Evolutionary conservation across 495 filamentous ascomycete genomes (phyloP).

Genomic region (Chaetomium fimeti): DNA sequence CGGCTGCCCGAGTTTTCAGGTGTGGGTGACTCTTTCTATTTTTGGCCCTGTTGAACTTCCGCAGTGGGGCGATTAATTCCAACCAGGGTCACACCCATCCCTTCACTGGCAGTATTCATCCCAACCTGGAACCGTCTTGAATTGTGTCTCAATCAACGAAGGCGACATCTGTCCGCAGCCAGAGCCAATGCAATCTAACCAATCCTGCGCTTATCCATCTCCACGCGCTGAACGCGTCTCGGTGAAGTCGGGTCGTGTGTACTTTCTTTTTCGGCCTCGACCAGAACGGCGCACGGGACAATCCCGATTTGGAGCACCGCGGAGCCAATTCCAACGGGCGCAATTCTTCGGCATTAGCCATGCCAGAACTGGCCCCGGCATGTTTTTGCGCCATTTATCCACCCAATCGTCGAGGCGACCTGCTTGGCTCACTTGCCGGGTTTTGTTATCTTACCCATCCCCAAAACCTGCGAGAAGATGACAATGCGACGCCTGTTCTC

Average conservation of each 20-base stretch:
- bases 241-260: background rate
- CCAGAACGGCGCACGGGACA: too few relatives aligned
- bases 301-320: background rate
- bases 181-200: background rate
- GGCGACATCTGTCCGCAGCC: too few relatives aligned
- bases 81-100: background rate
- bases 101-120: background rate
- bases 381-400: constrained; percentile 29
- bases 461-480: background rate
- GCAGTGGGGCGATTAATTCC: background rate
- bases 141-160: background rate
- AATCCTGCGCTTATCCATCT: background rate
- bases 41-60: background rate
- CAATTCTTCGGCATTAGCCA: constrained; percentile 1
- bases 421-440: constrained; percentile 7
- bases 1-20: background rate
- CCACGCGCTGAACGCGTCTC: background rate
- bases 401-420: constrained; percentile 25
- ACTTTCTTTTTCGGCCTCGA: too few relatives aligned
- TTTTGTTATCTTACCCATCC: constrained; percentile 5
- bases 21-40: background rate
- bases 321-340: background rate
- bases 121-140: background rate
- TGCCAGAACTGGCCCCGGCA: background rate
- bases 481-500: background rate